phyloP scores from a whole-genome alignment of 2,329 filamentous ascomycete genomes.

The Endothia cerciana region DNA sequence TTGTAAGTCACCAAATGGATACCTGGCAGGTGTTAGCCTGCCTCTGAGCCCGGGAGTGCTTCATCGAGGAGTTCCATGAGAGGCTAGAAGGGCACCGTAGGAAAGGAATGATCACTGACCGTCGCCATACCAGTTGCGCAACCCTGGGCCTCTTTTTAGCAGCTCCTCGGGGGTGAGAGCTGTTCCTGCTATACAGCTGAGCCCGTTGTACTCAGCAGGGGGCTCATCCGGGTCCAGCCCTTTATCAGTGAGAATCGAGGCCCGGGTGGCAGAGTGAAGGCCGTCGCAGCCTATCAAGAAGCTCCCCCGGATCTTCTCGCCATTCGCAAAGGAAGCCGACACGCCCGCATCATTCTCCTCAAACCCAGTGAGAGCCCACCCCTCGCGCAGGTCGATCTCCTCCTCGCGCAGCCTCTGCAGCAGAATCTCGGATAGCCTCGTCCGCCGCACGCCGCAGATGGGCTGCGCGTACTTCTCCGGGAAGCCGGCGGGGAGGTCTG shows the following conservation, averaged over 20 bases:
- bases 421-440: neutral
- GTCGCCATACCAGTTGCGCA: slow-evolving; percentile 4
- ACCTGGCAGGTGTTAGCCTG: too few species aligned
- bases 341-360: neutral
- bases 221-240: neutral
- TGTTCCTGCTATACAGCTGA: neutral
- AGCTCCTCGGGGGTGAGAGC: neutral
- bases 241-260: neutral
- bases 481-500: neutral
- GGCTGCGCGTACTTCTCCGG: neutral
- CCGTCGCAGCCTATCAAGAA: neutral
- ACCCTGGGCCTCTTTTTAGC: neutral
- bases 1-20: neutral
- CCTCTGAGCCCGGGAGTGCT: too few species aligned
- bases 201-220: neutral
- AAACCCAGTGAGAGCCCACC: neutral
- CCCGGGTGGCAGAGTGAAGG: neutral
- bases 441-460: neutral
- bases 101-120: too few species aligned
- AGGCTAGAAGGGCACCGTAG: too few species aligned
- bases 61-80: too few species aligned
- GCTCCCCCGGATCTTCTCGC: neutral
- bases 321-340: neutral
- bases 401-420: neutral
- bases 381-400: neutral